Base-by-base conservation (phyloP, 192 early-diverging fungal genomes). In the Gaertneriomyces semiglobifer region DNA sequence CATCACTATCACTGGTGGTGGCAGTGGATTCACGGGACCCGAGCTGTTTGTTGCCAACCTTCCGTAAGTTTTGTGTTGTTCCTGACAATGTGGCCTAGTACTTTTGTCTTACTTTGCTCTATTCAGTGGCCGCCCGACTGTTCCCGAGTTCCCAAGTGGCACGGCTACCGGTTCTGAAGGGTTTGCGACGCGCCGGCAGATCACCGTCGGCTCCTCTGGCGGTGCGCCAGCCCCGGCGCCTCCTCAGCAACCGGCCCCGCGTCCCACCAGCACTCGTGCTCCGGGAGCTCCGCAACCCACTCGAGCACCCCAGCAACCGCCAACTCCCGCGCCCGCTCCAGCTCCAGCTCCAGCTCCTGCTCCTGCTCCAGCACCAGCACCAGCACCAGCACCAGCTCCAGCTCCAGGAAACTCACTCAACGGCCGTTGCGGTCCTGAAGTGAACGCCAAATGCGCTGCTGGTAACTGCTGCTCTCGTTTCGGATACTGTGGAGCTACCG, bases 1-100 rank as follows among this genome's bases (percentile, higher is more conserved):
- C 43, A 63, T 88, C 19, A 73, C 76, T 20, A 83, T 88, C 60
- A 59, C 68, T 4, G 81, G 84, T 12, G 66, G 72, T 1, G 55
- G 45, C 2, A 12, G 62, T 14, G 44, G 70, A 46, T 52, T 70
- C 68, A 55, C 71, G 19, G 83, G 81, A 6, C 82, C 70, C 4
- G 12, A 68, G 58, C 47, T 72, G 18, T 42, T 67, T 8, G 60
- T 61, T 41, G 70, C 50, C 10, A 59, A 72, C 46, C 64, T 68
- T 9, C 70, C 70, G 14, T 33, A 33, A 2, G 25, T 33, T 33
- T 33, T 33, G 25, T 33, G 0, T 33, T 33, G 25, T 33, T 33
- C 2, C 2, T 0, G 25, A 33, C 25, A 33, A 33, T 33, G 25
- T 33, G 1, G 2, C 25, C 25, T 2, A 33, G 25, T 33, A 33